Percentiles rank a stretch among this genome's conserved stretches.
Conservation (phyloP, 345 rosid genomes). For the Leavenworthia alabamica region DNA sequence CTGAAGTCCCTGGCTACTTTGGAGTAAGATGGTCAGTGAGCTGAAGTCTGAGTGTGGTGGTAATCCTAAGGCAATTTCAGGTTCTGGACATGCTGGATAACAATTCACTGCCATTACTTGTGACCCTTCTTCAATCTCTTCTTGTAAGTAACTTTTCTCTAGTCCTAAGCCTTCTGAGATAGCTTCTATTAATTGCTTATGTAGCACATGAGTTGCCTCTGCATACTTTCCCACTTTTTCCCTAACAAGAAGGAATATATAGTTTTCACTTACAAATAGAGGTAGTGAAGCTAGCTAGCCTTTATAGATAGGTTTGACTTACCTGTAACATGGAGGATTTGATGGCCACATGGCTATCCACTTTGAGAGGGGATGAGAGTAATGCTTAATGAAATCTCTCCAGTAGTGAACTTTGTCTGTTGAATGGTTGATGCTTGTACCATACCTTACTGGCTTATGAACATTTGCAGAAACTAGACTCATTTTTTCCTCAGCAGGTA, state of each 20-base stretch:
- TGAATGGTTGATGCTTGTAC: constrained; percentile 51
- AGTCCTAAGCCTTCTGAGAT: constrained; percentile 46
- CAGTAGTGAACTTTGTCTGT: constrained; percentile 44
- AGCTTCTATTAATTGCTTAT: constrained; percentile 37
- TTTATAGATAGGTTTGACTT: constrained; percentile 8
- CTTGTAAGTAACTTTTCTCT: constrained; percentile 27
- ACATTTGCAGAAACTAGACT: constrained; percentile 36
- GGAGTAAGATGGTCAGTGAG: constrained; percentile 44
- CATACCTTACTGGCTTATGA: constrained; percentile 46
- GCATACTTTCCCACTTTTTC: constrained; percentile 45
- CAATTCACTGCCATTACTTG: constrained; percentile 50
- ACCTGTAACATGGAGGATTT: constrained; percentile 51
- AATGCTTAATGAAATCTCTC: constrained; percentile 66
- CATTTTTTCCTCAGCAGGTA: constrained; percentile 48
- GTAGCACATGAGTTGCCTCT: constrained; percentile 36
- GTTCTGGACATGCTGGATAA: constrained; percentile 52
- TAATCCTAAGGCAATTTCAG: constrained; percentile 45
- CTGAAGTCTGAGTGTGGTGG: constrained; percentile 53
- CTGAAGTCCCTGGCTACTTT: constrained; percentile 45
- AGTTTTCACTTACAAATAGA: too few species aligned
- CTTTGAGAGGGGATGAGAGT: constrained; percentile 47
- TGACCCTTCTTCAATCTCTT: constrained; percentile 38
- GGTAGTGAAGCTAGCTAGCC: too few species aligned
- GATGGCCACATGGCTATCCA: constrained; percentile 59
- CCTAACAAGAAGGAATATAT: constrained; percentile 19